Evolutionary conservation across 1,284 basidiomycete species (phyloP), one percentile per base, ranked within the genome.

Genomic region (Trametes pubescens): DNA sequence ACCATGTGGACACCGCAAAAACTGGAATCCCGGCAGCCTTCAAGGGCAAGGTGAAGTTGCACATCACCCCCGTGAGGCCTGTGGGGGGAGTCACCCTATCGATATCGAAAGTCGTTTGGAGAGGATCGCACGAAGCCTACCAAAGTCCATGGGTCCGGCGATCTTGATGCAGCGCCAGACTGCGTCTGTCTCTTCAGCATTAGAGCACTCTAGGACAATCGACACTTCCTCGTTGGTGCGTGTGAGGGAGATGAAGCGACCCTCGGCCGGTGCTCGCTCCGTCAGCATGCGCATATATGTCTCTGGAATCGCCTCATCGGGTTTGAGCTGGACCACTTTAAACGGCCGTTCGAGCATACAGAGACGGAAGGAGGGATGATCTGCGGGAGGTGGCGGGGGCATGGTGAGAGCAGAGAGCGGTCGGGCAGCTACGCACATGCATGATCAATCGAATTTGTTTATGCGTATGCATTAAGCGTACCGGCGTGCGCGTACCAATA

Each of bases 1-100:
- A 89, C 89, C 87, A 92, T n/a, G 90, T 91, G 11, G 89, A 91
- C 32, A 89, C 66, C 11, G 83, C 86, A 72, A 89, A 92, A 6
- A 92, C 81, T 0, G 83, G 82, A 0, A 91, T 77, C 48, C 77
- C 75, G 7, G 83, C 85, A 21, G 76, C 72, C 73, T 85, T 86
- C 53, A 92, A 75, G n/a, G 87, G 85, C 21, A 77, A 76, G 0
- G 85, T 81, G 51, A 92, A 80, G 48, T 82, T 81, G 51, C 83
- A 80, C 66, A 91, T 75, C 18, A 90, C 82, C 2, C 88, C 88
- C 11, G 83, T 87, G 62, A 92, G 72, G 11, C 47, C 47, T 48
- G 6, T 13, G 14, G 4, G 10, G 29, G 6, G 13, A 16, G n/a
- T n/a, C n/a, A n/a, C n/a, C 26, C 22, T 16, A 29, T 26, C 13